Conservation (phyloP, 108 stramenopile genomes). For the Cylindrotheca fusiformis region DNA sequence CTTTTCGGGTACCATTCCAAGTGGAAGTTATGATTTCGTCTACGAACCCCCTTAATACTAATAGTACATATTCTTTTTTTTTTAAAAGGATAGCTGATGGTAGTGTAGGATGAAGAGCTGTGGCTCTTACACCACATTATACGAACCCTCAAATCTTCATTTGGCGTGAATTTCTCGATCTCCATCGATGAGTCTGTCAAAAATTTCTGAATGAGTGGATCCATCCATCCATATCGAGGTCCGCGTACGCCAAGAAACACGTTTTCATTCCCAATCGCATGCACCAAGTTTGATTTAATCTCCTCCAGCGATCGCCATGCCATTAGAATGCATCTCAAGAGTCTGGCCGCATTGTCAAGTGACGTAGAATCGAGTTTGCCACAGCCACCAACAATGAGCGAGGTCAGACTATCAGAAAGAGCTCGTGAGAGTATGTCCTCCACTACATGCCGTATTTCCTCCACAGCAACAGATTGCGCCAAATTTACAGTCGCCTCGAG, state of each 20-base stretch:
- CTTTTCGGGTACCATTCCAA: too few species aligned
- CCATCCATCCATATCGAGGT: too few species aligned
- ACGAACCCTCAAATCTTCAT: too few species aligned
- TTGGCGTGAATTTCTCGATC: too few species aligned
- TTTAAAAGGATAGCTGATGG: too few species aligned
- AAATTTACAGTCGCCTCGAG: constrained; percentile 13
- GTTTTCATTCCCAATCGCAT: not conserved
- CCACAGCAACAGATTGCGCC: not conserved
- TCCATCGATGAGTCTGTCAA: too few species aligned
- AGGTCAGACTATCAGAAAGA: not conserved
- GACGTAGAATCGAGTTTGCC: constrained; percentile 5
- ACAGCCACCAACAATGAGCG: constrained; percentile 1
- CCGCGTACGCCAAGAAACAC: constrained; percentile 1
- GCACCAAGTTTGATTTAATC: constrained; percentile 1
- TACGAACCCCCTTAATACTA: too few species aligned
- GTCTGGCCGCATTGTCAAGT: not conserved
- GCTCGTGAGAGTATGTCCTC: not conserved
- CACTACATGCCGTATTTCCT: not conserved
- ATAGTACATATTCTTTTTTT: too few species aligned
- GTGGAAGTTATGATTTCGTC: too few species aligned
- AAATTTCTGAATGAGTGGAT: too few species aligned
- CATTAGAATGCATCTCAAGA: not conserved
- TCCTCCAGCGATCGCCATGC: not conserved
- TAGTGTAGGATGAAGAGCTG: too few species aligned
- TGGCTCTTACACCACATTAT: too few species aligned